These are phyloP conservation scores for Lanmaoa rubissima DNA, from an alignment of 768 basidiomycete genomes.

Conservation along the genomic window DNA sequence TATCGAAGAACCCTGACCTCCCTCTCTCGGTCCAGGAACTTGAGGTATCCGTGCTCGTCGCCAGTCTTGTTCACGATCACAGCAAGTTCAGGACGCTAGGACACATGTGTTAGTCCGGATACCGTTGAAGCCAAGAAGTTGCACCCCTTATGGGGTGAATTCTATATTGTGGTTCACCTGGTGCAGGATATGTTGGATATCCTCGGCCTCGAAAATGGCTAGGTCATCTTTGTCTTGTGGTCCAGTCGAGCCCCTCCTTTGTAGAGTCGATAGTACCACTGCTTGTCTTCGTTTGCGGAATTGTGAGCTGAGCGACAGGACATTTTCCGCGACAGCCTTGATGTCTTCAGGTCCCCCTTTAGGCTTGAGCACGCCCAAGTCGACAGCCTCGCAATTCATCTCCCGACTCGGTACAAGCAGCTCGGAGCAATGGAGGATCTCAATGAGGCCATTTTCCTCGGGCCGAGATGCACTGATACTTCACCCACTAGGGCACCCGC, in stretches of 20 bases:
- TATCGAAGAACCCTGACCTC: constrained; percentile 9
- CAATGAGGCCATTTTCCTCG: too few species aligned
- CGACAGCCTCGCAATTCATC: too few species aligned
- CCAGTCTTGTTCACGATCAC: background rate
- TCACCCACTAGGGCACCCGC: too few species aligned
- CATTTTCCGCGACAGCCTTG: too few species aligned
- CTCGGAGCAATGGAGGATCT: too few species aligned
- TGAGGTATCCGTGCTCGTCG: constrained; percentile 2
- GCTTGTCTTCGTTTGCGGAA: too few species aligned
- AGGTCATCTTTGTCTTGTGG: background rate
- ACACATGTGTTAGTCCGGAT: background rate
- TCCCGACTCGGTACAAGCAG: too few species aligned
- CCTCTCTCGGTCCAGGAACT: background rate
- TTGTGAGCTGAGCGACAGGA: too few species aligned
- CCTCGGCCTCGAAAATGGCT: background rate
- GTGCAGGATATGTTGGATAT: background rate
- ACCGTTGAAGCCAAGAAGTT: background rate
- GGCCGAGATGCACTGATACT: too few species aligned
- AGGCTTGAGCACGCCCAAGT: too few species aligned
- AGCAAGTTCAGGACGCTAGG: constrained; percentile 17
- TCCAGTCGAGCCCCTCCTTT: background rate
- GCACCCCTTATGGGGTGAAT: background rate
- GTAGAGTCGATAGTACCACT: background rate
- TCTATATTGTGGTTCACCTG: background rate
- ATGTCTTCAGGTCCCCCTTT: too few species aligned